Evolutionary conservation across 1,284 basidiomycete genomes (phyloP), one percentile per base, ranked within the genome.

Genomic region (Moniliophthora roreri): DNA sequence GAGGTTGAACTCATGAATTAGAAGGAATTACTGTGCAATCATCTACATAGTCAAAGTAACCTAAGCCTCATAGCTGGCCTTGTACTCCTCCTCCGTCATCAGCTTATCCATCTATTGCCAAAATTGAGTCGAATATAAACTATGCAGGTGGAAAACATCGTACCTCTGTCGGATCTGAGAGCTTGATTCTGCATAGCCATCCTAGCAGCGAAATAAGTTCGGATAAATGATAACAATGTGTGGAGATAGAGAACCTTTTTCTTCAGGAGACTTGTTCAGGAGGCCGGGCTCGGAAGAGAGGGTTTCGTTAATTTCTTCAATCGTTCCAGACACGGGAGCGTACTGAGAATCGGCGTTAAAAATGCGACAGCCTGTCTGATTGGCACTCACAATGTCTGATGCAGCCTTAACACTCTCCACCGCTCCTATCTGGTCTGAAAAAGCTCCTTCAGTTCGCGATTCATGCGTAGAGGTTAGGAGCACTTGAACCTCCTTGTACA

Each of bases 351-450:
- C 45, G 23, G 56, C 26, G 18, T 54, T 26, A 52, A 34, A 34
- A 44, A 46, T 34, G 50, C 45, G 10, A 16, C 15, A 53, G 41
- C 45, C 41, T 40, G 46, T 24, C 55, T 49, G 57, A 56, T 50
- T 26, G 39, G 34, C 63, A 79, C 79, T 58, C 69, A 90, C 90
- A 67, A 98, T 96, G 70, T 98, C 95, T 6, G 95, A 97, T 32
- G 95, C 94, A 38, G 95, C 94, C 73, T 99, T 99, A 59, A 99
- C 96, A 61, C 94, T 97, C 75, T 99, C 96, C 23, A 99, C 94
- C 6, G 94, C 93, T 51, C 97, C 96, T 66, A 98, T 92, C 63
- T 89, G 77, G 54, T 95, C 96, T 98, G 64, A 10, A 53, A 59
- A 42, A 38, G 13, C 48, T 6, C n/a, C 47, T 35, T 20, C 16